Evolutionary conservation across 768 basidiomycete species (phyloP), one percentile per base, ranked within the genome.

Genomic region (Pholiota microspora): DNA sequence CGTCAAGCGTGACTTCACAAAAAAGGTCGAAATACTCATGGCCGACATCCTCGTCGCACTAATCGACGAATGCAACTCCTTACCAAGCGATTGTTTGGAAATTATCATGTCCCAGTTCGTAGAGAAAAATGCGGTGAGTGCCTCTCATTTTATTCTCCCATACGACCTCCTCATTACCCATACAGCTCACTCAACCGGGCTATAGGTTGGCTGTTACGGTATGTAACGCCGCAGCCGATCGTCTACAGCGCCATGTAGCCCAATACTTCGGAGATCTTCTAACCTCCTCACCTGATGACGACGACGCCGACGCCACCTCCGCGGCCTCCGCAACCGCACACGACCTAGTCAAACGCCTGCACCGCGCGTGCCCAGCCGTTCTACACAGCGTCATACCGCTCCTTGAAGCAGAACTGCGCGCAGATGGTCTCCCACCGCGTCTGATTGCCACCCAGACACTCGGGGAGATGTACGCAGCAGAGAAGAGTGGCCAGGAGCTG

Each of bases 181-280:
- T 38, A 87, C 77, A 81, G 52, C 71, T 82, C 59, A 88, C 90
- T 35, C 85, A 89, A 58, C 83, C 92, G 8, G 83, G 89, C 0
- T 89, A 85, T 68, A 83, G 89, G 31, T 80, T 97, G 31, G 93
- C 92, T 0, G 86, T 90, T 3, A 85, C 90, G 62, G 83, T 97
- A 25, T 95, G 92, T 77, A 94, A 86, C 54, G 76, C 77, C 21
- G 86, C 92, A 0, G 79, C 90, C 3, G 92, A 94, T 69, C 91
- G 89, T 68, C 80, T 98, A 5, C 91, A 94, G 66, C 85, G 94
- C 4, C 83, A 94, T 58, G 89, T 96, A 44, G 90, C 87, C 65
- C 85, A 90, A 62, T 94, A 98, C 72, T 97, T 99, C 66, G 89
- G 92, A 21, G 95, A 97, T 62, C 85, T 92, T 56, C 89, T 95